Evolutionary conservation across 257 asterid species (phyloP), one percentile per base, ranked within the genome.

Genomic region (Verbena officinalis): DNA sequence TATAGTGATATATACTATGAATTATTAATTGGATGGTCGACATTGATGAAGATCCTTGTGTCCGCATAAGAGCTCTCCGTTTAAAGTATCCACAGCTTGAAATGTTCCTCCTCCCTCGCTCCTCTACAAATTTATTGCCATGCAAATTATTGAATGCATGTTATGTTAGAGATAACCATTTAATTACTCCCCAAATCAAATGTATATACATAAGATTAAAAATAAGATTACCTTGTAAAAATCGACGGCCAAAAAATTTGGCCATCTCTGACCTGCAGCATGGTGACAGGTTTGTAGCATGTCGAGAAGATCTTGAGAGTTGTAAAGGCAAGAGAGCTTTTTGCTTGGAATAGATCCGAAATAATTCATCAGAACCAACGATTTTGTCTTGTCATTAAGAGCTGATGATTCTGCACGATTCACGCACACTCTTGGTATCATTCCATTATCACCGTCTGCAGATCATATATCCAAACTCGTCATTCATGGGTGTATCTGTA

Each of bases 21-120:
- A n/a, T n/a, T n/a, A n/a, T n/a, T 36, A 36, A 36, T 36, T 36
- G 40, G 8, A 7, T 9, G n/a, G 1, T 17, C 33, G 33, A 62
- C 97, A 90, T 12, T 80, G 71, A 73, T 80, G 83, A 15, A 90
- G 76, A 24, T 90, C 84, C 1, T 75, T 33, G 56, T 82, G 73
- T 9, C 83, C 70, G 46, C 95, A 90, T 8, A 85, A 50, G 7
- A 81, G 65, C 70, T 80, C 80, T 23, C 97, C 97, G 38, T 87
- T 90, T 0, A 80, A 78, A 21, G 53, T 46, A 72, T 87, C 96
- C 59, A 76, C 73, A 0, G 90, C 91, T 62, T 77, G 77, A 73
- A 87, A 87, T 61, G 84, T 33, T 42, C 95, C 97, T 52, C 95
- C 97, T 38, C 97, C 95, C 59, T 81, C 81, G 34, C 95, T 87